These are phyloP conservation scores for Martensiomyces pterosporus DNA, from an alignment of 192 early-diverging fungal species.

Conservation along the genomic window DNA sequence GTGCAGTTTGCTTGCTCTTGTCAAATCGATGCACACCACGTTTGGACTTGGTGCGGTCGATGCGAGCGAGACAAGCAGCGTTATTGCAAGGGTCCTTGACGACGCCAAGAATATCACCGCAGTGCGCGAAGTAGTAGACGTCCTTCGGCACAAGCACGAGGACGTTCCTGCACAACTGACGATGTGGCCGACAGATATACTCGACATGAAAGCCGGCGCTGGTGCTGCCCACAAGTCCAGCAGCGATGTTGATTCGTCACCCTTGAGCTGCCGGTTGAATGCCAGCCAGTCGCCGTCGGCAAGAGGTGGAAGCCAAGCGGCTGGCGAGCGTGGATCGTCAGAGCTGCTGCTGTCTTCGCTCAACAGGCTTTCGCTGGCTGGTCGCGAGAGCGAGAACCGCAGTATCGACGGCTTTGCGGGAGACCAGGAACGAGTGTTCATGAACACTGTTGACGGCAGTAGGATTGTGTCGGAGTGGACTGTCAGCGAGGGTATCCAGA, in stretches of 20 bases:
- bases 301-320: background rate
- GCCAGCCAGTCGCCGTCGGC: background rate
- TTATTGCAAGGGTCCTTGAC: conserved; percentile 21
- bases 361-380: no score
- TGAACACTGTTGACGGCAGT: conserved; percentile 21
- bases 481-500: background rate
- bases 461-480: conserved; percentile 19
- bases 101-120: conserved; percentile 34
- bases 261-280: background rate
- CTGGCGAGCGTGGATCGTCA: no score
- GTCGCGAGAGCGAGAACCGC: background rate
- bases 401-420: background rate
- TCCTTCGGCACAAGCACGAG: conserved; percentile 9
- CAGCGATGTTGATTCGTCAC: background rate
- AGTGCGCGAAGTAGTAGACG: conserved; percentile 36
- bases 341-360: no score
- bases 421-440: no score
- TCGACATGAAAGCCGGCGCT: background rate
- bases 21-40: conserved; percentile 6
- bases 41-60: conserved; percentile 16
- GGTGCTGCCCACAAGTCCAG: background rate
- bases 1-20: conserved; percentile 29
- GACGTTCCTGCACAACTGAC: conserved; percentile 12
- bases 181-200: conserved; percentile 24
- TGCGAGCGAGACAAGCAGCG: background rate